Conservation (phyloP, 139 green algal genomes). For the Tetraselmis chui region DNA sequence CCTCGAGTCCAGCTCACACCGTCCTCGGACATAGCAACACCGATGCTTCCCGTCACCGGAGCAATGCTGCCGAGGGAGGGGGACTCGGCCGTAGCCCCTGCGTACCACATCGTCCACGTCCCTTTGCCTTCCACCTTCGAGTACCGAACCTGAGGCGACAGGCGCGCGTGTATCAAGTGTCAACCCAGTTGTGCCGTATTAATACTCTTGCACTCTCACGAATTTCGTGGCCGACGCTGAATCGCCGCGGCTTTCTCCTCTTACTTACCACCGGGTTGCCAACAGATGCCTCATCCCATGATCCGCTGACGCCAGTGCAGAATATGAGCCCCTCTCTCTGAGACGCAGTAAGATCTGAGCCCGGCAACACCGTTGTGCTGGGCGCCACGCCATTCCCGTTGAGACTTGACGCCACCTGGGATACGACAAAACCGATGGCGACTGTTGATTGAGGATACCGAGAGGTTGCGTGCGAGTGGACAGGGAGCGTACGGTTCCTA, state of each 20-base stretch:
- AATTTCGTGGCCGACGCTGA: too few species aligned
- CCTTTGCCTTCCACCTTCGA: constrained; percentile 72
- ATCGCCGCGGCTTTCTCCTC: not conserved
- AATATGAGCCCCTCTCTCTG: constrained; percentile 46
- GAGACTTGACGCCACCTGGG: not conserved
- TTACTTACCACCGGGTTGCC: constrained; percentile 59
- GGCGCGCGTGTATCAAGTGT: too few species aligned
- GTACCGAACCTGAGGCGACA: constrained; percentile 49
- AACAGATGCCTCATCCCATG: constrained; percentile 64
- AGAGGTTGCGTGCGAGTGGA: too few species aligned
- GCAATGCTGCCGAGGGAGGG: constrained; percentile 38
- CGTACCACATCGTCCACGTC: constrained; percentile 89
- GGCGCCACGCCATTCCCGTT: not conserved
- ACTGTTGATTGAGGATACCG: too few species aligned
- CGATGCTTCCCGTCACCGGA: constrained; percentile 47
- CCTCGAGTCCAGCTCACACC: constrained; percentile 63
- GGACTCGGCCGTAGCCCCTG: constrained; percentile 25
- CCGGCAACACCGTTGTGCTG: not conserved
- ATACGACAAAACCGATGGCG: too few species aligned
- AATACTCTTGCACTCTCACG: too few species aligned
- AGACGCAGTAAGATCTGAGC: not conserved
- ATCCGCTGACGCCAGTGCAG: constrained; percentile 29
- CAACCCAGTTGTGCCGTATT: too few species aligned
- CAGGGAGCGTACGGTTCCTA: too few species aligned
- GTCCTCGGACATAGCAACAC: constrained; percentile 58